Conservation (phyloP, 257 asterid species). For the Avicennia marina region DNA sequence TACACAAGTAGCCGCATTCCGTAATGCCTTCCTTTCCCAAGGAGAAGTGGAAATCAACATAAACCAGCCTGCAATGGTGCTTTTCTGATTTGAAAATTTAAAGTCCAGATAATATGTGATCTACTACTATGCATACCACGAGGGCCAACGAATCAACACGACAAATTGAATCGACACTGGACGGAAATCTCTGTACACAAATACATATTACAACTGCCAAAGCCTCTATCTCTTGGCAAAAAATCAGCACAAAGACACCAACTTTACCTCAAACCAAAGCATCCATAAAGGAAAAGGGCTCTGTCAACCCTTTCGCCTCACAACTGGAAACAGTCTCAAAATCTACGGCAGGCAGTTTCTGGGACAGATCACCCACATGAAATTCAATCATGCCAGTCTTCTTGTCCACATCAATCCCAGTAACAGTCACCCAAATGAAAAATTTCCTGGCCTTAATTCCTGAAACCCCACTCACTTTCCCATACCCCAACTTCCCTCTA, state of each 20-base stretch:
- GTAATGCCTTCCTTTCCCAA: no score
- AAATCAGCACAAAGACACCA: background rate
- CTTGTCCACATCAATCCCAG: slow-evolving; percentile 53
- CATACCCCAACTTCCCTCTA: slow-evolving; percentile 52
- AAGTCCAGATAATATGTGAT: no score
- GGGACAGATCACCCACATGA: slow-evolving; percentile 52
- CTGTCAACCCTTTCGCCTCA: slow-evolving; percentile 29
- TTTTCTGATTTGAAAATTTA: no score
- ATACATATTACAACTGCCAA: background rate
- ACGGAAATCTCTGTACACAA: no score
- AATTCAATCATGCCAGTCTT: slow-evolving; percentile 39
- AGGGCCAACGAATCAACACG: no score
- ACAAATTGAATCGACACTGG: no score
- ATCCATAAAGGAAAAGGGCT: slow-evolving; percentile 10
- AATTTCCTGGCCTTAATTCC: slow-evolving; percentile 69
- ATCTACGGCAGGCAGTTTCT: slow-evolving; percentile 46
- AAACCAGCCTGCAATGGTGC: no score
- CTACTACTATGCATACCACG: no score
- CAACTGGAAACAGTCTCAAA: slow-evolving; percentile 47
- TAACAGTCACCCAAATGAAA: slow-evolving; percentile 61
- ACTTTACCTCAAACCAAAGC: slow-evolving; percentile 43
- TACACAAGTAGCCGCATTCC: no score
- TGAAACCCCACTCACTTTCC: slow-evolving; percentile 53
- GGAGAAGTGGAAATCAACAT: no score
- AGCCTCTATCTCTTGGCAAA: background rate